Evolutionary conservation across 2,329 filamentous ascomycete species (phyloP), one percentile per base, ranked within the genome.

Genomic region (Orbilia ellipsospora): DNA sequence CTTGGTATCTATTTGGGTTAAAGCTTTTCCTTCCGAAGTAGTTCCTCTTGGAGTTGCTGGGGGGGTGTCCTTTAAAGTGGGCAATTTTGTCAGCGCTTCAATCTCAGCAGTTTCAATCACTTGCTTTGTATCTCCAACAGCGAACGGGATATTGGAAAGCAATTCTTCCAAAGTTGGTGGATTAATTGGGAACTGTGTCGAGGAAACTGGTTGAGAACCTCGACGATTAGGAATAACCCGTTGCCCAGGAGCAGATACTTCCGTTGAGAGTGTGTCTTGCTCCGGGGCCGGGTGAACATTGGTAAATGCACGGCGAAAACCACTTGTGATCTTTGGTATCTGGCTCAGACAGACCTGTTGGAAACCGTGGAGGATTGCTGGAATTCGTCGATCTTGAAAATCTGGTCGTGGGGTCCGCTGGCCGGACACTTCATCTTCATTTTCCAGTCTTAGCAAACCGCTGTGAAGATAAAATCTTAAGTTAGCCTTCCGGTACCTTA

Each of bases 341-440:
- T 90, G 89, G 86, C 88, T 89, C 87, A 88, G 88, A 97, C 95
- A 90, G 96, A 99, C 95, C 94, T 99, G 95, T 86, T 91, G 91
- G 88, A 98, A 97, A 87, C 91, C 96, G 83, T 90, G 88, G 88
- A 95, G 91, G 85, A 98, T 96, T 82, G 93, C 92, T 79, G 95
- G 95, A 82, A 96, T 87, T 84, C 95, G 91, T 85, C 97, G 97
- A 85, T 99, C 95, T 81, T 92, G 90, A 78, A 91, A 90, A 84
- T 98, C 94, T 79, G 95, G 95, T 81, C 94, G 92, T 79, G 95
- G 95, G 77, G 95, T 99, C 79, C 93, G 92, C 83, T 96, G 89
- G 81, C 94, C 93, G 80, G 94, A 96, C 81, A 93, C 91, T 80
- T 78, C 70, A 48, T 79, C 78, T 18, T 80, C 78, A 81, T 94